phyloP scores from a whole-genome alignment of 805 yeast genomes.

The Myxozyma neotropica region DNA sequence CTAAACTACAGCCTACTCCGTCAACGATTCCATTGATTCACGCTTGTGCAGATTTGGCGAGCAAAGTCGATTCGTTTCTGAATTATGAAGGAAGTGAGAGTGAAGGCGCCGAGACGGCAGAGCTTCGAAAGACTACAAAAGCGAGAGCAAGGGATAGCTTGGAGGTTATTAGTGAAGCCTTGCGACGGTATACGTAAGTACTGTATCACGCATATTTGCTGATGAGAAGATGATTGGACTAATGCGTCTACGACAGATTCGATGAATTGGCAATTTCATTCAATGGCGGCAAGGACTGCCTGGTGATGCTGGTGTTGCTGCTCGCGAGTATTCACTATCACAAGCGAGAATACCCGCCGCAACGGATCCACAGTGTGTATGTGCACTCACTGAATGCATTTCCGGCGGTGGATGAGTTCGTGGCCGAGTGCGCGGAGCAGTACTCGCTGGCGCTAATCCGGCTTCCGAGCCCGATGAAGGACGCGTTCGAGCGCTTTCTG shows the following conservation, averaged over 20 bases:
- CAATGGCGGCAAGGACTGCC: constrained; percentile 97
- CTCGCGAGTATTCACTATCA: constrained; percentile 54
- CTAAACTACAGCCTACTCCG: constrained; percentile 13
- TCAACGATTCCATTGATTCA: constrained; percentile 27
- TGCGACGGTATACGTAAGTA: constrained; percentile 35
- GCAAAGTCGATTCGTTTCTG: constrained; percentile 25
- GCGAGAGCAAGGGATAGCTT: constrained; percentile 37
- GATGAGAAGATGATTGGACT: background rate
- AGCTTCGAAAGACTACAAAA: constrained; percentile 29
- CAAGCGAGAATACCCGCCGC: constrained; percentile 29
- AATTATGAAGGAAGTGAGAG: background rate
- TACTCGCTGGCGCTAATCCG: constrained; percentile 58
- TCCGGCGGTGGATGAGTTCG: constrained; percentile 67
- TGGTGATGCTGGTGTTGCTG: constrained; percentile 78
- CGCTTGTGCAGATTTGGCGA: constrained; percentile 27
- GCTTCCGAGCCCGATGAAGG: constrained; percentile 52
- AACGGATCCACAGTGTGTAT: constrained; percentile 61
- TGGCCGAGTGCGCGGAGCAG: constrained; percentile 53
- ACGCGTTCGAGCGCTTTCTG: constrained; percentile 70
- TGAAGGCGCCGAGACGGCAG: constrained; percentile 9
- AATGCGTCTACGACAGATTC: constrained; percentile 8
- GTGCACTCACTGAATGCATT: constrained; percentile 77
- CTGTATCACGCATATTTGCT: background rate
- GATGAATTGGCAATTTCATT: constrained; percentile 75
- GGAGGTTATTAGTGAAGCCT: constrained; percentile 39